Percentiles rank a stretch among this genome's conserved stretches.
Conservation (phyloP, 768 basidiomycete species). For the Calocera cornea region DNA sequence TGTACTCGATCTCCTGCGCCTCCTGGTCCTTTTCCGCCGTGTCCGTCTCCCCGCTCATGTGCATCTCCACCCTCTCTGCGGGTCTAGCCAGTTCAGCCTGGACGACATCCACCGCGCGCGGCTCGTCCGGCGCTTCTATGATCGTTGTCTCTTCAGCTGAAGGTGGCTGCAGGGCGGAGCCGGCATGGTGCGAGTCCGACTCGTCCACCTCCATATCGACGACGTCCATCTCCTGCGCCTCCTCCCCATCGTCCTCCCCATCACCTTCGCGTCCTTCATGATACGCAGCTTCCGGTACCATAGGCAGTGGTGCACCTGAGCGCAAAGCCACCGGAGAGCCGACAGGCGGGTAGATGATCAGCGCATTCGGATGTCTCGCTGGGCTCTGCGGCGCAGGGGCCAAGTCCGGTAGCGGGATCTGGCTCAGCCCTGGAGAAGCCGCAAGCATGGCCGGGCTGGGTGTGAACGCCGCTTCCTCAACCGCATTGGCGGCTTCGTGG, state of each 20-base stretch:
- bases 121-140: not conserved
- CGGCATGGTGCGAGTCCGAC: not conserved
- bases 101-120: not conserved
- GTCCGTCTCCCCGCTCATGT: not conserved
- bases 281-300: not conserved
- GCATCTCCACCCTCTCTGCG: not conserved
- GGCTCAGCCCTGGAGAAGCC: not conserved
- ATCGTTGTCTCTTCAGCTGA: not conserved
- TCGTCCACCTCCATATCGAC: slow-evolving; percentile 12
- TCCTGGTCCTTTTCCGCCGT: not conserved
- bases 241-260: slow-evolving; percentile 6
- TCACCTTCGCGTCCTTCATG: slow-evolving; percentile 10
- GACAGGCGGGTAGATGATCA: not conserved
- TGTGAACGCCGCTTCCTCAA: not conserved
- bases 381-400: not conserved
- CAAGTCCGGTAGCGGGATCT: not conserved
- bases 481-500: not conserved
- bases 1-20: not conserved
- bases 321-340: not conserved
- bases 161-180: not conserved
- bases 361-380: not conserved
- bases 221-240: slow-evolving; percentile 12
- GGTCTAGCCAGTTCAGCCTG: not conserved
- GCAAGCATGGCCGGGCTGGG: not conserved
- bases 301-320: not conserved